Percentiles rank a stretch among this genome's conserved stretches.
phyloP scores from a whole-genome alignment of 768 basidiomycete genomes.

The Rhodosporidiobolus odoratus region DNA sequence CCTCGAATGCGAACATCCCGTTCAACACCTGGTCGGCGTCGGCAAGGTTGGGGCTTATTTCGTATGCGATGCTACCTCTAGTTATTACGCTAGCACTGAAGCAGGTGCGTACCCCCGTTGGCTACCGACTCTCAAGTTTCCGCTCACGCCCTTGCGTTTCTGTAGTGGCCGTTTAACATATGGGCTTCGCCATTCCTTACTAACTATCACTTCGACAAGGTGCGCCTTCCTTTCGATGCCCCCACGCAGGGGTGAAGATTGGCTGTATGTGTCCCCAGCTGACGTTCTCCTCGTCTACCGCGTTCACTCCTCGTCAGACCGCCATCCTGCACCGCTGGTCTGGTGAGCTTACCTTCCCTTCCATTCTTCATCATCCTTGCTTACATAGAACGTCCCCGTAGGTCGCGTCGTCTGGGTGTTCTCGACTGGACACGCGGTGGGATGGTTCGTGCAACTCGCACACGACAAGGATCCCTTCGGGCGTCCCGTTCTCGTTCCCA shows the following conservation, averaged over 20 bases:
- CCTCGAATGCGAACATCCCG: conserved; percentile 58
- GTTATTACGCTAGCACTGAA: conserved; percentile 67
- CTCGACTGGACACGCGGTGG: conserved; percentile 57
- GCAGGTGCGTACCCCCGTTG: conserved; percentile 43
- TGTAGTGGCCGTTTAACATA: conserved; percentile 61
- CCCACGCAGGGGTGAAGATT: too few relatives aligned
- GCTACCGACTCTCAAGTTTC: neutral
- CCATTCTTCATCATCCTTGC: too few relatives aligned
- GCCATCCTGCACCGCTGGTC: conserved; percentile 66
- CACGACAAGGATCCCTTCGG: conserved; percentile 51
- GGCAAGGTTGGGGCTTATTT: conserved; percentile 62
- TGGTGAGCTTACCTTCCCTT: neutral
- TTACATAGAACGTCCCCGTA: neutral
- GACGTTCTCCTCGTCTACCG: neutral
- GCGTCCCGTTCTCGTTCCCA: conserved; percentile 49
- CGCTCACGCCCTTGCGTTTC: neutral
- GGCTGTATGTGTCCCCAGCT: too few relatives aligned
- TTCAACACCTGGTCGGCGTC: conserved; percentile 70
- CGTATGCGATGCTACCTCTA: conserved; percentile 67
- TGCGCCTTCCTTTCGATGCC: neutral
- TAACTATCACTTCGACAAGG: conserved; percentile 68
- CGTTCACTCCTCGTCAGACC: conserved; percentile 44
- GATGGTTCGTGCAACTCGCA: conserved; percentile 66
- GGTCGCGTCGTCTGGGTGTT: conserved; percentile 66
- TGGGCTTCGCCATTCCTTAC: conserved; percentile 60